Percentiles rank a stretch among this genome's conserved stretches.
Conservation (phyloP, 2,329 filamentous ascomycete species). For the Kalmusia sp. region DNA sequence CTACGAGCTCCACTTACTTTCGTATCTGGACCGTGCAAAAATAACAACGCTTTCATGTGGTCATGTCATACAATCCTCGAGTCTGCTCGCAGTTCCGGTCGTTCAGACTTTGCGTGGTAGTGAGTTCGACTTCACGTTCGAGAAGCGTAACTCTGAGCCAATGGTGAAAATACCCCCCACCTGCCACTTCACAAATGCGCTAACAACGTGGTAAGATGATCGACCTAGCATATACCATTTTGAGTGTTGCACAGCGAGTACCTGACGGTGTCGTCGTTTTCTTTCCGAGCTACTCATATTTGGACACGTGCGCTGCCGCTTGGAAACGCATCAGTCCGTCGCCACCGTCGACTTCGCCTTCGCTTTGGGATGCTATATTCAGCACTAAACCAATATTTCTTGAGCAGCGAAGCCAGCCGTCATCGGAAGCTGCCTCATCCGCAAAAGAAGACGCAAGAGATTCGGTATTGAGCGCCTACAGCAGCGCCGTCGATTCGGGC, state of each 20-base stretch:
- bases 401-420: slow-evolving; percentile 39
- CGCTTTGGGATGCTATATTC: slow-evolving; percentile 63
- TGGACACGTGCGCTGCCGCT: slow-evolving; percentile 69
- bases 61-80: slow-evolving; percentile 86
- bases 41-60: slow-evolving; percentile 89
- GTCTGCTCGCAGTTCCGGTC: slow-evolving; percentile 80
- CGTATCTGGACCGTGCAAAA: slow-evolving; percentile 67
- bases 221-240: slow-evolving; percentile 76
- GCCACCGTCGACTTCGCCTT: slow-evolving; percentile 6
- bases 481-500: slow-evolving; percentile 63
- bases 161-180: slow-evolving; percentile 59
- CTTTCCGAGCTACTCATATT: slow-evolving; percentile 93
- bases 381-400: slow-evolving; percentile 62
- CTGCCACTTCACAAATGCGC: not conserved
- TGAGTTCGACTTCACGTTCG: slow-evolving; percentile 87
- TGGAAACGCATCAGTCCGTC: slow-evolving; percentile 47
- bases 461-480: slow-evolving; percentile 76
- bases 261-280: slow-evolving; percentile 93
- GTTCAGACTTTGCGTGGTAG: slow-evolving; percentile 54
- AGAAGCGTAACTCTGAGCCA: slow-evolving; percentile 70
- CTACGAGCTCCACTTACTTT: slow-evolving; percentile 85
- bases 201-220: slow-evolving; percentile 55
- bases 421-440: slow-evolving; percentile 64
- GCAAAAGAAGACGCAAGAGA: slow-evolving; percentile 65
- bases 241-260: slow-evolving; percentile 74